Base-by-base conservation (phyloP, 768 basidiomycete genomes). In the Termitomyces titanicus region DNA sequence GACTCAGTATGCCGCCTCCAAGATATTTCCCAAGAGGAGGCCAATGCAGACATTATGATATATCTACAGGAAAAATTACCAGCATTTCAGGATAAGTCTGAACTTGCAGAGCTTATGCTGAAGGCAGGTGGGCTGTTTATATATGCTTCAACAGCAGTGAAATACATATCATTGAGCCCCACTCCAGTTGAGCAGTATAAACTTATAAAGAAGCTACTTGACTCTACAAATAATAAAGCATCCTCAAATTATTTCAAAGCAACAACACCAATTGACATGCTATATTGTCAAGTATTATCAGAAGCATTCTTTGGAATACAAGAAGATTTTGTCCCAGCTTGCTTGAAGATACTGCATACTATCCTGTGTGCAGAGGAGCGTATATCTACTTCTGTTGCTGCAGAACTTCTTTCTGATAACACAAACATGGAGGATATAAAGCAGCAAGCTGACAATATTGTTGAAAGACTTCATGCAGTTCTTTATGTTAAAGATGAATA, bases 111-210 rank as follows among this genome's bases (percentile, higher is more conserved):
- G 39, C 59, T 68, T 33, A 54, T 45, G 8, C 47, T 48, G 11
- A 51, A 48, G 8, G 60, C 62, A 13, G 58, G 27, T 51, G 67
- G 66, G 11, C 49, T 68, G 12, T 70, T 70, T 59, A 67, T 70
- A 40, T 67, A 63, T 44, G 67, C 68, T 24, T 62, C 67, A 18
- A 70, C 67, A 0, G 58, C 59, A 9, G 66, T 64, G 39, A 61
- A 53, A 29, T 61, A 61, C 25, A 43, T 66, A 51, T 53, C 31
- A 15, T 46, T 35, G 17, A 18, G 39, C 8, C 25, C 47, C 29
- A 29, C 7, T n/a, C 33, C 38, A 42, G 3, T n/a, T 12, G 27
- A 42, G 50, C 18, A 51, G 37, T n/a, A 27, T 25, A 17, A 33
- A 3, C 12, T 40, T 10, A 40, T 40, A 37, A 42, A n/a, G 13